Conservation (phyloP, 2,329 filamentous ascomycete genomes). For the Raffaelea albimanens region DNA sequence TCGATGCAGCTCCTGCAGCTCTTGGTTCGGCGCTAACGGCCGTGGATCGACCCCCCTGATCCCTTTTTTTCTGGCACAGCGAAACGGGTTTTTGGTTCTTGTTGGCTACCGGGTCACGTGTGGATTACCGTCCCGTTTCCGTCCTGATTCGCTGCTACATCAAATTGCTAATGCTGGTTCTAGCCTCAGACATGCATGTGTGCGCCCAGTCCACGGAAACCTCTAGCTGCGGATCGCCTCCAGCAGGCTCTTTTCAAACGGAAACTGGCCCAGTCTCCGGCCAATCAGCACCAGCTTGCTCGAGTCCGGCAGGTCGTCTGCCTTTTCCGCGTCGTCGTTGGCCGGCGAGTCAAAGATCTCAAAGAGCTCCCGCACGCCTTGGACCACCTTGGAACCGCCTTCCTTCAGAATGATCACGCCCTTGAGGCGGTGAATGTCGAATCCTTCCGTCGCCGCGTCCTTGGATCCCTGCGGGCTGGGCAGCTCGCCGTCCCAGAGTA, state of each 20-base stretch:
- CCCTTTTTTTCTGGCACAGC: too few relatives aligned
- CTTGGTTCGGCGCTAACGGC: too few relatives aligned
- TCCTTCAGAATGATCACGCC: slow-evolving; percentile 60
- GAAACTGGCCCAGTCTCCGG: slow-evolving; percentile 38
- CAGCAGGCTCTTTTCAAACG: slow-evolving; percentile 36
- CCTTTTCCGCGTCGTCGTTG: slow-evolving; percentile 16
- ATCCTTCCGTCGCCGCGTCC: slow-evolving; percentile 23
- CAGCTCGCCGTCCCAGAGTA: slow-evolving; percentile 72
- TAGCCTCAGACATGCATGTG: too few relatives aligned
- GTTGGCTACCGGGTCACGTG: too few relatives aligned
- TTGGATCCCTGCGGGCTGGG: slow-evolving; percentile 24
- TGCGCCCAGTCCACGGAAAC: too few relatives aligned
- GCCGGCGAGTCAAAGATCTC: slow-evolving; percentile 64
- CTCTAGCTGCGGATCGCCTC: too few relatives aligned
- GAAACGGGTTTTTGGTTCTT: too few relatives aligned
- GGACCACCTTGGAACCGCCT: slow-evolving; percentile 65
- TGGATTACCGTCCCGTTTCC: too few relatives aligned
- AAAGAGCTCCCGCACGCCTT: slow-evolving; percentile 89
- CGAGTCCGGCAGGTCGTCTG: slow-evolving; percentile 19
- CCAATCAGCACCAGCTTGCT: slow-evolving; percentile 59
- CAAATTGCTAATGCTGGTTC: too few relatives aligned
- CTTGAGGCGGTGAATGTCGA: slow-evolving; percentile 85
- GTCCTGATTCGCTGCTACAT: too few relatives aligned
- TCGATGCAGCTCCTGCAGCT: too few relatives aligned
- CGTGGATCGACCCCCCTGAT: too few relatives aligned